A percentile compares a stretch with the other conserved stretches of the same genome.
Conservation (phyloP, 257 asterid species). For the Solanum virginianum region DNA sequence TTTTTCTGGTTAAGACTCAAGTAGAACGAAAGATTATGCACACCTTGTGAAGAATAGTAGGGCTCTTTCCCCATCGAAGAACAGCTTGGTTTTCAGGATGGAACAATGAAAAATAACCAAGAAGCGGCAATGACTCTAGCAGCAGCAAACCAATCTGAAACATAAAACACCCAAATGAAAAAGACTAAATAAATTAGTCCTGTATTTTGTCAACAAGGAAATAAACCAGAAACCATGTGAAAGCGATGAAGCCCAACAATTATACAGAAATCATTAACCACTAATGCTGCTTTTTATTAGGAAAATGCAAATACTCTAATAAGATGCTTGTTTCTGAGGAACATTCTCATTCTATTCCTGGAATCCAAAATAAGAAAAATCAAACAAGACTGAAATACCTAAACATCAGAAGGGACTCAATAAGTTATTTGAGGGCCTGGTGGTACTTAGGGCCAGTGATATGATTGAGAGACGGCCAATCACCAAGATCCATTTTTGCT, state of each 20-base stretch:
- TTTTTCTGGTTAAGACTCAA: background rate
- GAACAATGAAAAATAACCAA: constrained; percentile 81
- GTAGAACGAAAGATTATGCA: background rate
- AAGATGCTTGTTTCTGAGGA: background rate
- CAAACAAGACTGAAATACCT: background rate
- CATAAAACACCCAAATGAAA: background rate
- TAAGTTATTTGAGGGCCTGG: background rate
- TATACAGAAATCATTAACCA: background rate
- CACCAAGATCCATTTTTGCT: background rate
- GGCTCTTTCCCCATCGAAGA: constrained; percentile 99
- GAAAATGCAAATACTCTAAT: background rate
- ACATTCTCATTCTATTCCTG: background rate
- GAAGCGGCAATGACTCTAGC: constrained; percentile 78
- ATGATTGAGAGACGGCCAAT: background rate
- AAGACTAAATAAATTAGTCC: background rate
- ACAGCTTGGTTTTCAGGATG: constrained; percentile 92
- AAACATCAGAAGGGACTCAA: background rate
- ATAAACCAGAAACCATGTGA: background rate
- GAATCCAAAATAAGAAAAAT: background rate
- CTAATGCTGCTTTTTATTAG: background rate
- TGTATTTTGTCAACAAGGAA: background rate
- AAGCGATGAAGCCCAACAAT: background rate
- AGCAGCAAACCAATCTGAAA: constrained; percentile 65
- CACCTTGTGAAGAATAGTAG: constrained; percentile 98
- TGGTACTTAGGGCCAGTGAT: background rate